Evolutionary conservation across 2,329 filamentous ascomycete species (phyloP).

Genomic region (Pseudogymnoascus sp.): DNA sequence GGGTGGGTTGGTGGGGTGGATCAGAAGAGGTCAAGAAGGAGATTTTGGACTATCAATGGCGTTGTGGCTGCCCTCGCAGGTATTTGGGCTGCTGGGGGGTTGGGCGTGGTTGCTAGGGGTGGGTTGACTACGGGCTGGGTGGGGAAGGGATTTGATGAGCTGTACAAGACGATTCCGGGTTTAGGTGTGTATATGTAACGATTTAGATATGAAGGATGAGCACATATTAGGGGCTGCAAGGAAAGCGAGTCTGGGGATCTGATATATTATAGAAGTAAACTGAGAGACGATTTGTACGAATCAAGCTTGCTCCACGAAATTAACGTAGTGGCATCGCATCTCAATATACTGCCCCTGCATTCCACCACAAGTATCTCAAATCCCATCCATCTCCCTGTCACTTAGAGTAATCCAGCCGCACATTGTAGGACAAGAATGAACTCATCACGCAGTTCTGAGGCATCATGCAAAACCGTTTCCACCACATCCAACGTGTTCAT

Average conservation of each 20-base stretch:
- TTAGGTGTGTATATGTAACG: conserved; percentile 42
- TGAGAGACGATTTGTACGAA: not conserved
- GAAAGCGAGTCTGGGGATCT: not conserved
- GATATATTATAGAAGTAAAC: not conserved
- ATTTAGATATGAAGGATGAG: not conserved
- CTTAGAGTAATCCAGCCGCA: not conserved
- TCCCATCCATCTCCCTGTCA: not conserved
- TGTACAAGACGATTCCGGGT: conserved; percentile 55
- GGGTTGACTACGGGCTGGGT: conserved; percentile 70
- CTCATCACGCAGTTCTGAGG: not conserved
- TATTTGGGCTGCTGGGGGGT: conserved; percentile 73
- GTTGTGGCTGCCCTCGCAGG: conserved; percentile 48
- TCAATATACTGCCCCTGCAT: not conserved
- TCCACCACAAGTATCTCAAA: not conserved
- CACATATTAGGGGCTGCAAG: not conserved
- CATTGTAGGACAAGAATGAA: not conserved
- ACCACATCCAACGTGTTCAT: too few species aligned
- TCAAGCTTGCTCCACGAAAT: not conserved
- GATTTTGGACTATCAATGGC: conserved; percentile 65
- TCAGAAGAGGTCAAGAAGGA: conserved; percentile 50
- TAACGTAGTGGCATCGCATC: not conserved
- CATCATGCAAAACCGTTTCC: not conserved
- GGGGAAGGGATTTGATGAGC: conserved; percentile 66
- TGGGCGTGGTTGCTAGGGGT: conserved; percentile 68
- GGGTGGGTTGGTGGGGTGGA: conserved; percentile 42